Evolutionary conservation across 176 grass and related monocot species (phyloP).

Genomic region (Hordeum marinum): DNA sequence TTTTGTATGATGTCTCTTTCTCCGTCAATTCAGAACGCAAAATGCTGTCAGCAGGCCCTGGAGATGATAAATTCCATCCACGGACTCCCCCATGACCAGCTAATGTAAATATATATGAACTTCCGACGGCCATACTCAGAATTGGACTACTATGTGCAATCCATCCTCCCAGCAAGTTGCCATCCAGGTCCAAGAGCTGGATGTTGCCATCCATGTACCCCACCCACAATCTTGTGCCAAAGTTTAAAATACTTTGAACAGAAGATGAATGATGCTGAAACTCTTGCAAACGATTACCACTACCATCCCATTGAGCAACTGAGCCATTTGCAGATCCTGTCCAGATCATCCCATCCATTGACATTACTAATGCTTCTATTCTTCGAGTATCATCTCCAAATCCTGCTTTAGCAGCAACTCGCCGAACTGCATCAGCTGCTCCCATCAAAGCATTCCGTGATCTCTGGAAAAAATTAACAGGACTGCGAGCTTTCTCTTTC

Average conservation of each 20-base stretch:
- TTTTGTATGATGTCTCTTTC: conserved; percentile 47
- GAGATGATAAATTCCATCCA: conserved; percentile 75
- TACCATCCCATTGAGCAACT: conserved; percentile 62
- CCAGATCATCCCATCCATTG: conserved; percentile 74
- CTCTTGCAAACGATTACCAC: conserved; percentile 64
- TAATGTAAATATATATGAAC: conserved; percentile 76
- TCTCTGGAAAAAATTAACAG: conserved; percentile 73
- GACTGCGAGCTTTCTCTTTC: conserved; percentile 65
- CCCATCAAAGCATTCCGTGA: conserved; percentile 79
- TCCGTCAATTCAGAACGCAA: conserved; percentile 44
- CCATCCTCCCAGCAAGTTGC: conserved; percentile 66
- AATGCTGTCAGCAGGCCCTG: conserved; percentile 58
- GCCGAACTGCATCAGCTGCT: conserved; percentile 76
- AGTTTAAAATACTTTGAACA: conserved; percentile 53
- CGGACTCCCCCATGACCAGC: conserved; percentile 70
- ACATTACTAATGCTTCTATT: conserved; percentile 69
- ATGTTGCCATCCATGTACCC: conserved; percentile 72
- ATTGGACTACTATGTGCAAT: conserved; percentile 59
- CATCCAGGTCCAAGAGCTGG: conserved; percentile 63
- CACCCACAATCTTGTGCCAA: conserved; percentile 71
- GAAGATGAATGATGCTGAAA: conserved; percentile 59
- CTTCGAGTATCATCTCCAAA: conserved; percentile 75
- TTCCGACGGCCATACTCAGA: conserved; percentile 58
- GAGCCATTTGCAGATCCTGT: conserved; percentile 74
- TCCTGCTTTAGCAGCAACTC: conserved; percentile 72